Percentiles rank a stretch among this genome's conserved stretches.
These are phyloP conservation scores for Megacollybia marginata DNA, from an alignment of 768 basidiomycete genomes.

Conservation along the genomic window DNA sequence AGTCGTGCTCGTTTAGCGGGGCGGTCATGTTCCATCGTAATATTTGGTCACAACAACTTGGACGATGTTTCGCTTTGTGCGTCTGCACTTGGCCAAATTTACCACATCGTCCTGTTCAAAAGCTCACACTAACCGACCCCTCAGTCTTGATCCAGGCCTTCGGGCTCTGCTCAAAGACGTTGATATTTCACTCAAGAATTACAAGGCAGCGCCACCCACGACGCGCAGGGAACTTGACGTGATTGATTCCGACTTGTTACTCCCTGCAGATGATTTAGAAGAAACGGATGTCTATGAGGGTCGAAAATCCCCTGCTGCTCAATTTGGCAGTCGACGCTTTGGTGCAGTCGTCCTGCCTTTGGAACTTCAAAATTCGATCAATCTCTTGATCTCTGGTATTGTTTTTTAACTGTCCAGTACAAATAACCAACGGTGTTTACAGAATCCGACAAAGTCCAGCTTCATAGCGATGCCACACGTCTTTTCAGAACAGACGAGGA, in stretches of 20 bases:
- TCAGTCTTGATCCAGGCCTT: constrained; percentile 59
- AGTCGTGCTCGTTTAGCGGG: constrained; percentile 13
- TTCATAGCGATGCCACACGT: constrained; percentile 67
- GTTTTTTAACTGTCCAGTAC: constrained; percentile 1
- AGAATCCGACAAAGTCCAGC: constrained; percentile 58
- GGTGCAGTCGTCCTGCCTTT: constrained; percentile 67
- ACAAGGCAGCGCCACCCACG: constrained; percentile 15
- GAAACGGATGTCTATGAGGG: constrained; percentile 18
- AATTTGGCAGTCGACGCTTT: constrained; percentile 67
- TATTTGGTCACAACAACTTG: not conserved
- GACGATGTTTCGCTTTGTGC: not conserved
- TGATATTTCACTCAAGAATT: constrained; percentile 53
- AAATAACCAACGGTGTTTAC: constrained; percentile 5
- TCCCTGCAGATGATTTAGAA: constrained; percentile 24
- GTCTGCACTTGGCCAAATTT: constrained; percentile 4
- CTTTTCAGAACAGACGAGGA: constrained; percentile 39
- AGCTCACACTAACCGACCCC: not conserved
- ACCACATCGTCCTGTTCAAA: constrained; percentile 6
- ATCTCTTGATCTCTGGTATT: constrained; percentile 57
- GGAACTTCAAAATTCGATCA: constrained; percentile 64
- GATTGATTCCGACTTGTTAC: constrained; percentile 25
- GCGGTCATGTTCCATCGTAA: constrained; percentile 6
- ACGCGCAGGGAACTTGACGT: constrained; percentile 50
- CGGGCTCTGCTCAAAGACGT: constrained; percentile 56
- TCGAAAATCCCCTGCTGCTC: constrained; percentile 74